Base-by-base conservation (phyloP, 176 grass and related monocot genomes). In the Oryza nivara region DNA sequence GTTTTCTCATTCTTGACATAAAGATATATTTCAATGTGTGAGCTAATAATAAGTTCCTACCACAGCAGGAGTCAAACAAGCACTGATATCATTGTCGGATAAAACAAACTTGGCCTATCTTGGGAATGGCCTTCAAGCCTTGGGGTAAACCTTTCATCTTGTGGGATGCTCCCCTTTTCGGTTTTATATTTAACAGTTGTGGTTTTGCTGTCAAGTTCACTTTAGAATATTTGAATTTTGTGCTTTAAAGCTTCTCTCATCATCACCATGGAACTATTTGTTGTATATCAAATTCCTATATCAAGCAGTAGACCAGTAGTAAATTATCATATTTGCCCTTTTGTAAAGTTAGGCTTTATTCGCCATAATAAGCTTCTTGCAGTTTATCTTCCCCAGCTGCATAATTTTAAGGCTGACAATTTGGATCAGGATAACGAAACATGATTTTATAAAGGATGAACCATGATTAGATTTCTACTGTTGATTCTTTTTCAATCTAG, bases 21-120 rank as follows among this genome's bases (percentile, higher is more conserved):
- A n/a, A 14, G 25, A 35, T 16, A 14, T 82, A 4, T 76, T 36
- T 25, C 10, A 67, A 64, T 58, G 4, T 64, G 38, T 70, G 20
- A 14, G 36, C 65, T 87, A 47, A 87, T 25, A 45, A 49, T 63
- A 82, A 70, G 12, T 76, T 82, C 65, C 11, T 68, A 60, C 48
- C 75, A 45, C 60, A 35, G 74, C 69, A 90, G 88, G 88, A 51
- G 23, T 65, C 16, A 92, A 92, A 61, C 90, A 90, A 88, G 92
- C 80, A 77, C 60, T 88, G 82, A 92, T 94, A 81, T 94, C 90
- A 4, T 69, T 94, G 58, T 94, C 85, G 1, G 82, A 94, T 70
- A 94, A 94, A 79, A 87, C 81, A 10, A 87, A 88, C 22, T 75
- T 94, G 80, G 74, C 74, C 67, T 83, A 80, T 79, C 92, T 94